These are phyloP conservation scores for Haplographium delicatum DNA, from an alignment of 495 filamentous ascomycete species.

Conservation along the genomic window DNA sequence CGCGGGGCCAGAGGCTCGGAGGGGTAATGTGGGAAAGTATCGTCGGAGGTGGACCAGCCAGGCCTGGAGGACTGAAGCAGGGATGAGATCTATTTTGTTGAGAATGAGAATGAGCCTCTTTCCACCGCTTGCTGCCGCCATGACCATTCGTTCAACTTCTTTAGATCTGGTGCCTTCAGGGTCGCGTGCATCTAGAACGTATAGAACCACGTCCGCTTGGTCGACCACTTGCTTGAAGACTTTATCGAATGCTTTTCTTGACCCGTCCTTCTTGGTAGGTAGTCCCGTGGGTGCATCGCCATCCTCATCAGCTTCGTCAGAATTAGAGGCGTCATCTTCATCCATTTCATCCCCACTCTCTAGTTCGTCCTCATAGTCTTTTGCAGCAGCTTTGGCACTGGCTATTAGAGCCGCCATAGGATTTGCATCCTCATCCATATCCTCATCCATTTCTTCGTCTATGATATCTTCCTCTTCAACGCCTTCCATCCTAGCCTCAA, in stretches of 20 bases:
- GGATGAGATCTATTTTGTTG: conserved; percentile 96
- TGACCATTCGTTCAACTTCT: conserved; percentile 83
- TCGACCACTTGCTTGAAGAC: conserved; percentile 94
- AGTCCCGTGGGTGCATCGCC: conserved; percentile 30
- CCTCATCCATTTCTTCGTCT: conserved; percentile 47
- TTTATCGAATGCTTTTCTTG: conserved; percentile 85
- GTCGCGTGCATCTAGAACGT: conserved; percentile 91
- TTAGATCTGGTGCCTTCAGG: conserved; percentile 87
- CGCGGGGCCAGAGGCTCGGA: conserved; percentile 78
- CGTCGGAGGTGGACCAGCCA: conserved; percentile 85
- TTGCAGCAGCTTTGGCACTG: conserved; percentile 80
- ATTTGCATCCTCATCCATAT: conserved; percentile 56
- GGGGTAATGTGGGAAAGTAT: conserved; percentile 88
- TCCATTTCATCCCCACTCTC: conserved; percentile 48
- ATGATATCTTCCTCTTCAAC: conserved; percentile 36
- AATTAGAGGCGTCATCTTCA: conserved; percentile 52
- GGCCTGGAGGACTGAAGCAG: conserved; percentile 68
- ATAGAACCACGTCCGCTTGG: conserved; percentile 84
- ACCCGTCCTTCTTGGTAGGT: conserved; percentile 56
- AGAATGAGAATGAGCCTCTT: conserved; percentile 90
- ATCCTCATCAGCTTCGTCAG: conserved; percentile 43
- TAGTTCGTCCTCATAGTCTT: conserved; percentile 66
- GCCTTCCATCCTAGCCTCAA: conserved; percentile 35
- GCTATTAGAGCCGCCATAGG: conserved; percentile 94
- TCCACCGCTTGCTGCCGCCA: conserved; percentile 73